phyloP scores from a whole-genome alignment of 345 rosid genomes.

The Microcos paniculata region DNA sequence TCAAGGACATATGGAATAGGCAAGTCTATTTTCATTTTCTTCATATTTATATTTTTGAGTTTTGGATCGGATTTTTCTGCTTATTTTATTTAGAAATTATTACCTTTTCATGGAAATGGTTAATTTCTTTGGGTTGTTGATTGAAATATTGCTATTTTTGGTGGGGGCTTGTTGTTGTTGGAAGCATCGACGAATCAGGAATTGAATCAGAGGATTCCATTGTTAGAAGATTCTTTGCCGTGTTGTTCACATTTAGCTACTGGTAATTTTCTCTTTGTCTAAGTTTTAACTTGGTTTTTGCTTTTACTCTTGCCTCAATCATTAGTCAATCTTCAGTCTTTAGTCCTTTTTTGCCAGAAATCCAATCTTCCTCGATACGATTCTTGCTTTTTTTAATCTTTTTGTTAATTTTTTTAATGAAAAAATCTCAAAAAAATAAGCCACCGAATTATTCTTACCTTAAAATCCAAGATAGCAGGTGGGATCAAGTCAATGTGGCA shows the following conservation, averaged over 20 bases:
- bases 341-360: too few relatives aligned
- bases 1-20: conserved; percentile 98
- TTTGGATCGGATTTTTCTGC: conserved; percentile 18
- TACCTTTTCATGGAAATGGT: conserved; percentile 10
- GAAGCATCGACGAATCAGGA: conserved; percentile 89
- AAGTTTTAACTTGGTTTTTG: background rate
- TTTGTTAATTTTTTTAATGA: too few relatives aligned
- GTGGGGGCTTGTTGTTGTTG: conserved; percentile 43
- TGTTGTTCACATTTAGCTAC: conserved; percentile 63
- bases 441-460: too few relatives aligned
- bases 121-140: background rate
- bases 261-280: conserved; percentile 43
- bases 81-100: conserved; percentile 4
- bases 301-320: too few relatives aligned
- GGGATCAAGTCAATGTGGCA: too few relatives aligned
- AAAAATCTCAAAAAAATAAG: too few relatives aligned
- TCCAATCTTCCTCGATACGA: too few relatives aligned
- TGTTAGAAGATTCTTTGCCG: conserved; percentile 86
- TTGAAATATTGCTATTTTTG: conserved; percentile 31
- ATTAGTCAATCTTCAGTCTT: too few relatives aligned
- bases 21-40: conserved; percentile 14
- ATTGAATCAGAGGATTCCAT: conserved; percentile 64
- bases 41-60: background rate
- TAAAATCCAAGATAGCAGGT: too few relatives aligned
- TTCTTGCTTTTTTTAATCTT: too few relatives aligned